Evolutionary conservation across 129 eudicot species (phyloP), one percentile per base, ranked within the genome.

Genomic region (Tagetes erecta): DNA sequence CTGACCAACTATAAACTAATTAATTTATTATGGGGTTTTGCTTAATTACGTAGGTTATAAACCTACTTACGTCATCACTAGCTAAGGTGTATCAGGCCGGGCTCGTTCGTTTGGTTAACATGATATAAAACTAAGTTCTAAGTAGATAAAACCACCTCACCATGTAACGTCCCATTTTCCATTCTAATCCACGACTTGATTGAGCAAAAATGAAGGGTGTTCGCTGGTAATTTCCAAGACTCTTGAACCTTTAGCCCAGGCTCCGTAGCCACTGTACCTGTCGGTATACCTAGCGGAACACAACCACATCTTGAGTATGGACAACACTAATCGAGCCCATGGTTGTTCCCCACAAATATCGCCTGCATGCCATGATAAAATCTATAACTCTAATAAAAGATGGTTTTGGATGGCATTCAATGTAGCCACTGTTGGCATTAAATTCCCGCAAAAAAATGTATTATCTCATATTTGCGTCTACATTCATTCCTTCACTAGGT

Each of bases 241-340:
- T 79, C 97, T 82, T 35, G 91, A 82, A 52, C 99, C 97, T 77
- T 90, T 85, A 31, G 80, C 35, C 97, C 99, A 94, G 59, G 67
- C 82, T 72, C 99, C 99, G 56, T 95, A 95, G 42, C 97, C 97
- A 55, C 97, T 95, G 67, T 91, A 91, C 12, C 99, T 20, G 27
- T 20, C 99, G 0, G 91, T 86, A 81, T 91, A 97, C 38, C 99
- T 79, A 46, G 96, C 96, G 77, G 79, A 94, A 77, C 99, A 94
- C 71, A 94, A 80, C 99, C 99, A 94, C 65, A 94, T 78, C 72
- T 86, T 82, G 86, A 80, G 50, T 86, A 71, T n/a, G 99, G 99
- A 70, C 96, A 94, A 55, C 99, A 91, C 99, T 96, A 94, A 76
- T 94, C 97, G 44, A 94, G 81, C 64, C 99, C 99, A 73, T 94